A percentile compares a stretch with the other conserved stretches of the same genome.
Evolutionary conservation across 768 basidiomycete species (phyloP).

Genomic region (Mycena olivaceomarginata): DNA sequence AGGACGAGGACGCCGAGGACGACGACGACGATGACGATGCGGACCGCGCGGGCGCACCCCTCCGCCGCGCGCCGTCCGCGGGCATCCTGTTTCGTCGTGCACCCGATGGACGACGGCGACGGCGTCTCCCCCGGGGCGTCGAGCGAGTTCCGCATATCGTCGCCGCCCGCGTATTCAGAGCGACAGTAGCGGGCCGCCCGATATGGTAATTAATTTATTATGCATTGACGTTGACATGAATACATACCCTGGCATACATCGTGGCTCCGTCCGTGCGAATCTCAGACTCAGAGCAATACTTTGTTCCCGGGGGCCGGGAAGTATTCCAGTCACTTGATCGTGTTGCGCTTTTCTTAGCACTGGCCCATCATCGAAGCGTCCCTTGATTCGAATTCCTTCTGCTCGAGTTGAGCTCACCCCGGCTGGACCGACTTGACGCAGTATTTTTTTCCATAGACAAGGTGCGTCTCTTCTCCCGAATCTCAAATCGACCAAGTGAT

Average conservation of each 20-base stretch:
- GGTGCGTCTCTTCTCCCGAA: no score
- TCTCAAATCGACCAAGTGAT: no score
- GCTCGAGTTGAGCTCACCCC: no score
- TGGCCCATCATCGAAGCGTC: no score
- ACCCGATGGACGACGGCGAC: neutral
- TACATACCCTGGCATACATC: neutral
- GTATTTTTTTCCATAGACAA: no score
- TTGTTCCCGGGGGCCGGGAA: no score
- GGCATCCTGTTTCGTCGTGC: neutral
- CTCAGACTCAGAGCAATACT: no score
- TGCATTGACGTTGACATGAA: neutral
- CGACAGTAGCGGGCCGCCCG: neutral
- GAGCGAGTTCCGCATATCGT: slow-evolving; percentile 19
- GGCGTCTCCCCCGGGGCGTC: neutral
- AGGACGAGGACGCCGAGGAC: neutral
- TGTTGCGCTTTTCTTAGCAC: no score
- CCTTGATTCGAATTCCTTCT: no score
- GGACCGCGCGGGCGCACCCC: neutral
- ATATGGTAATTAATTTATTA: slow-evolving; percentile 1
- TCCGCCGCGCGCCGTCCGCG: neutral
- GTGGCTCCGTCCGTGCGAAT: no score
- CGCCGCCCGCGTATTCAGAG: slow-evolving; percentile 22
- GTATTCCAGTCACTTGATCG: no score
- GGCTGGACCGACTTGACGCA: no score
- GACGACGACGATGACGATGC: neutral